Conservation (phyloP, 331 rosid species). For the Pyracantha coccinea region DNA sequence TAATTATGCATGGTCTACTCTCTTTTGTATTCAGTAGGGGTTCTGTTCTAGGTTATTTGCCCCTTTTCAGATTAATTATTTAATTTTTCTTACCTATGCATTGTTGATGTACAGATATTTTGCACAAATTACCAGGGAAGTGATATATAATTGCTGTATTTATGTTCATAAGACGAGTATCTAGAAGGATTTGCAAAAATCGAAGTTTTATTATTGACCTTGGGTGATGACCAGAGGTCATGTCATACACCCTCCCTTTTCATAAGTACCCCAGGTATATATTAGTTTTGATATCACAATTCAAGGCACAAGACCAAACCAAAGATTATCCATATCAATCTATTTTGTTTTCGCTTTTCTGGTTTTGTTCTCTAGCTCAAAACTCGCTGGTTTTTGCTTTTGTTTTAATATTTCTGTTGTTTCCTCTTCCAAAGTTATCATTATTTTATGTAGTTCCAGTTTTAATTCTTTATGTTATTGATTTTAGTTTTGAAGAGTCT, state of each 20-base stretch:
- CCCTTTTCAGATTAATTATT: neutral
- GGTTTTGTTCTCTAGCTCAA: neutral
- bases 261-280: neutral
- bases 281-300: neutral
- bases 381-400: neutral
- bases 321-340: neutral
- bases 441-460: neutral
- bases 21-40: no score
- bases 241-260: neutral
- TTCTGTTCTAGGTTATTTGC: neutral
- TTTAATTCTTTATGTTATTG: slow-evolving; percentile 10
- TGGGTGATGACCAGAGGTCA: neutral
- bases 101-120: neutral
- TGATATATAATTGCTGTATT: neutral
- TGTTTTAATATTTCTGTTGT: neutral
- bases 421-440: neutral
- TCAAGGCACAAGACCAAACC: neutral
- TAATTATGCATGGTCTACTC: neutral
- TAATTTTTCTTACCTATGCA: neutral
- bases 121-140: neutral
- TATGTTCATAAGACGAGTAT: neutral
- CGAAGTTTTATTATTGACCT: neutral
- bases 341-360: neutral
- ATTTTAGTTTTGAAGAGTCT: slow-evolving; percentile 80
- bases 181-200: neutral